Percentiles rank a stretch among this genome's conserved stretches.
phyloP scores from a whole-genome alignment of 768 basidiomycete genomes.

The Udeniomyces megalosporus region DNA sequence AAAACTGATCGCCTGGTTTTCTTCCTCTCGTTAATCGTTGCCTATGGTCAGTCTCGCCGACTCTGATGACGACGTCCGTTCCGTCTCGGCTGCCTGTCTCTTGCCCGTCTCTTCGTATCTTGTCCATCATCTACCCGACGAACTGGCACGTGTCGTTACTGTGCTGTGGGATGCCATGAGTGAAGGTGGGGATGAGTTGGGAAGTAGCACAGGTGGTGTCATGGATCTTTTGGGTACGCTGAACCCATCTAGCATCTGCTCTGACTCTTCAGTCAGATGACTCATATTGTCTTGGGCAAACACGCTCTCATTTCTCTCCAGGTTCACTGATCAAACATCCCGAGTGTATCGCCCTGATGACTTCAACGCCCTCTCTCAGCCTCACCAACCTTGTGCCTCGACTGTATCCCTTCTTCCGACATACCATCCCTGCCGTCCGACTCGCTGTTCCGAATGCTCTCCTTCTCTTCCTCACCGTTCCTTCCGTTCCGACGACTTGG shows the following conservation, averaged over 20 bases:
- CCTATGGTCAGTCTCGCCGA: constrained; percentile 74
- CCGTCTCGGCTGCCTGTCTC: constrained; percentile 82
- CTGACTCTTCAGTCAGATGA: too few relatives aligned
- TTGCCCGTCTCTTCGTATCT: constrained; percentile 71
- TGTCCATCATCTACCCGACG: constrained; percentile 50
- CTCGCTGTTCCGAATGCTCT: constrained; percentile 81
- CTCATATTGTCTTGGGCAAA: too few relatives aligned
- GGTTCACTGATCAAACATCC: constrained; percentile 68
- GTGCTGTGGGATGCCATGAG: constrained; percentile 81
- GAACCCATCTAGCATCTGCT: too few relatives aligned
- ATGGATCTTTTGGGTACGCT: constrained; percentile 82
- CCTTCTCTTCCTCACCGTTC: constrained; percentile 64
- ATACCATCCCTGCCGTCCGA: constrained; percentile 85
- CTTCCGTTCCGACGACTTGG: constrained; percentile 64
- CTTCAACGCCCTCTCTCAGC: constrained; percentile 31
- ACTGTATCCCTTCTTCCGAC: constrained; percentile 90
- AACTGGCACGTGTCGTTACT: constrained; percentile 54
- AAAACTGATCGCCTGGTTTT: too few relatives aligned
- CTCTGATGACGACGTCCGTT: constrained; percentile 86
- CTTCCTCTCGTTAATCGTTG: too few relatives aligned
- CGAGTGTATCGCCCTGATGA: constrained; percentile 61
- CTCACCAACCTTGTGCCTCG: constrained; percentile 69
- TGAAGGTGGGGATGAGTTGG: constrained; percentile 90
- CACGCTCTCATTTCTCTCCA: constrained; percentile 23
- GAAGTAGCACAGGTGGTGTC: constrained; percentile 87